Percentiles rank a stretch among this genome's conserved stretches.
phyloP scores from a whole-genome alignment of 495 filamentous ascomycete genomes.

The Xylaria nigripes region DNA sequence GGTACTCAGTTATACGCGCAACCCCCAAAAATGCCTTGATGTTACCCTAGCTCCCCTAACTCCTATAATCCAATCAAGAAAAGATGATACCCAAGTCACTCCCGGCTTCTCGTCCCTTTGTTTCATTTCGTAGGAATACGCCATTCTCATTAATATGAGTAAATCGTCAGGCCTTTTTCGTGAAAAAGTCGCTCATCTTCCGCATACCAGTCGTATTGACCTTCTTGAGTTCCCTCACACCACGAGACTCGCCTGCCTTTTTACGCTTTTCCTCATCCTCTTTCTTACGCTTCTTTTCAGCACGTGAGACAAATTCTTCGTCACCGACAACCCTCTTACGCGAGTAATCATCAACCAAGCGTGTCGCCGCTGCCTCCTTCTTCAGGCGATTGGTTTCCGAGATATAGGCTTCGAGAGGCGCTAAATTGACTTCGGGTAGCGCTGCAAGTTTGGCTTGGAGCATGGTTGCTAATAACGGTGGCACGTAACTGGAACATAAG shows the following conservation, averaged over 20 bases:
- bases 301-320: constrained; percentile 65
- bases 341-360: constrained; percentile 62
- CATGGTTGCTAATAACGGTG: constrained; percentile 39
- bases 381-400: constrained; percentile 54
- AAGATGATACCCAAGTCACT: constrained; percentile 1
- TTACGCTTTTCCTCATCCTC: constrained; percentile 53
- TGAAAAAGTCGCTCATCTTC: constrained; percentile 94
- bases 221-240: constrained; percentile 72
- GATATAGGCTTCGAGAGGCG: constrained; percentile 59
- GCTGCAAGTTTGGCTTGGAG: constrained; percentile 44
- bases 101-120: background rate
- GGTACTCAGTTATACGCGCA: constrained; percentile 5
- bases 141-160: background rate
- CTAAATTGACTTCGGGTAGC: constrained; percentile 48
- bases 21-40: background rate
- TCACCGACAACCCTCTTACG: constrained; percentile 64
- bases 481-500: constrained; percentile 63
- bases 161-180: constrained; percentile 45
- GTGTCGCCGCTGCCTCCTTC: constrained; percentile 57
- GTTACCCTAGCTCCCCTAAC: constrained; percentile 1
- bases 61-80: background rate
- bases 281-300: constrained; percentile 67
- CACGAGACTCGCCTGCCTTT: constrained; percentile 63
- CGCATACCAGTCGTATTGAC: constrained; percentile 88
- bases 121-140: background rate